Evolutionary conservation across 1,139 yeast genomes (phyloP).

Genomic region (Sugiyamaella grinbergsii): DNA sequence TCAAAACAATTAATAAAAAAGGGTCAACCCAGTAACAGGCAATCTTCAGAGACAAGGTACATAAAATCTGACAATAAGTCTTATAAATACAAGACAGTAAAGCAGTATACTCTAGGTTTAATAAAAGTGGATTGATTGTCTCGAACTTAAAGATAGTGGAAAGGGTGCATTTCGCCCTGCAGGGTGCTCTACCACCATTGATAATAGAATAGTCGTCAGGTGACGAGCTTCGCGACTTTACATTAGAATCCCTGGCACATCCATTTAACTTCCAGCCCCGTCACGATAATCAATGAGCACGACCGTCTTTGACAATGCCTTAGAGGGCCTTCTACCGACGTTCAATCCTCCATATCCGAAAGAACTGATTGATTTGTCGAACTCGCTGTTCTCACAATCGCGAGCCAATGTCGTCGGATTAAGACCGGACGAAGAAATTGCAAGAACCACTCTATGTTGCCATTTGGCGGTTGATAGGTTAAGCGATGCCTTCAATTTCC

Average conservation of each 20-base stretch:
- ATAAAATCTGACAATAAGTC: too few relatives aligned
- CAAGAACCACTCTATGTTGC: constrained; percentile 40
- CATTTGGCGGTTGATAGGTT: constrained; percentile 40
- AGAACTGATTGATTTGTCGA: constrained; percentile 26
- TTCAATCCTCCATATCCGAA: constrained; percentile 23
- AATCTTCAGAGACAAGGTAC: too few relatives aligned
- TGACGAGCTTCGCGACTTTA: too few relatives aligned
- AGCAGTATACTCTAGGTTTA: too few relatives aligned
- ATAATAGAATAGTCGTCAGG: too few relatives aligned
- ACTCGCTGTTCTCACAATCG: constrained; percentile 29
- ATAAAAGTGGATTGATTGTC: too few relatives aligned
- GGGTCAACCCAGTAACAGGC: too few relatives aligned
- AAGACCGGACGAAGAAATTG: constrained; percentile 41
- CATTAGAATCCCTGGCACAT: neutral
- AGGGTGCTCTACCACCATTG: too few relatives aligned
- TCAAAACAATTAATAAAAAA: too few relatives aligned
- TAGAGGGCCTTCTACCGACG: constrained; percentile 25
- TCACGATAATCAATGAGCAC: constrained; percentile 5
- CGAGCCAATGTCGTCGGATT: constrained; percentile 28
- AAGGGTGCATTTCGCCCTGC: too few relatives aligned
- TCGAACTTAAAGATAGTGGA: too few relatives aligned
- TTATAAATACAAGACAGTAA: too few relatives aligned
- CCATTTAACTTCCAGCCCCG: neutral
- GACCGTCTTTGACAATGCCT: constrained; percentile 15
- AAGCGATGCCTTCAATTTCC: constrained; percentile 24